Conservation (phyloP, 2,329 filamentous ascomycete genomes). For the Dryadomyces sulphureus region DNA sequence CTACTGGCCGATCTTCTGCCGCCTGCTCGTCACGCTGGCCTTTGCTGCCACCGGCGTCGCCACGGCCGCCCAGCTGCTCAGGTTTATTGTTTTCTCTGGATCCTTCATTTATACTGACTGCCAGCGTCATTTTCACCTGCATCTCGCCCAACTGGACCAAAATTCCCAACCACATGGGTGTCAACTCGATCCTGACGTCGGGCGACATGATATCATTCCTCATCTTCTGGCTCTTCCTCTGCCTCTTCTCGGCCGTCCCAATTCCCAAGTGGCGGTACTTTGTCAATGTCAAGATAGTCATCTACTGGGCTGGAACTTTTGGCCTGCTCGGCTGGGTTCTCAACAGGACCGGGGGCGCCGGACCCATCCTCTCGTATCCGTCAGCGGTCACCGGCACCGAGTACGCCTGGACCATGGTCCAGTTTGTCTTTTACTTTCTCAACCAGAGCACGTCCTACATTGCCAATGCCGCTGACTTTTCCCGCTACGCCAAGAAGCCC, state of each 20-base stretch:
- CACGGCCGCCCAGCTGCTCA: not conserved
- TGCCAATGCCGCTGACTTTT: slow-evolving; percentile 27
- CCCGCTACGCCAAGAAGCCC: slow-evolving; percentile 24
- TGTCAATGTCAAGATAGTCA: slow-evolving; percentile 7
- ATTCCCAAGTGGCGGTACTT: slow-evolving; percentile 8
- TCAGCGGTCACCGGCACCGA: slow-evolving; percentile 18
- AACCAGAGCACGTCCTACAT: slow-evolving; percentile 22
- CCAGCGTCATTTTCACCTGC: slow-evolving; percentile 22
- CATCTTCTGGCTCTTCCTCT: slow-evolving; percentile 14
- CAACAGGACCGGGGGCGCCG: slow-evolving; percentile 6
- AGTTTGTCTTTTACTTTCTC: slow-evolving; percentile 21
- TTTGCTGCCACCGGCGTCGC: not conserved
- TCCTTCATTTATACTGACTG: too few relatives aligned
- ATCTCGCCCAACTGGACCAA: slow-evolving; percentile 24
- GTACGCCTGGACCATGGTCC: slow-evolving; percentile 21
- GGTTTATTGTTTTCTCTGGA: too few relatives aligned
- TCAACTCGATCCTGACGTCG: slow-evolving; percentile 4
- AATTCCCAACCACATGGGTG: slow-evolving; percentile 18
- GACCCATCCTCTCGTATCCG: slow-evolving; percentile 14
- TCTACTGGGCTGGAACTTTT: slow-evolving; percentile 6
- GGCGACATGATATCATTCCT: slow-evolving; percentile 6
- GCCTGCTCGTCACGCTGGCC: not conserved
- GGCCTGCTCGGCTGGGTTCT: slow-evolving; percentile 7
- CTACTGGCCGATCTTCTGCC: slow-evolving; percentile 2
- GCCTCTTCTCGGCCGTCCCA: slow-evolving; percentile 5